A percentile compares a stretch with the other conserved stretches of the same genome.
Conservation (phyloP, 1,139 yeast genomes). For the Yamadazyma membranifaciens region DNA sequence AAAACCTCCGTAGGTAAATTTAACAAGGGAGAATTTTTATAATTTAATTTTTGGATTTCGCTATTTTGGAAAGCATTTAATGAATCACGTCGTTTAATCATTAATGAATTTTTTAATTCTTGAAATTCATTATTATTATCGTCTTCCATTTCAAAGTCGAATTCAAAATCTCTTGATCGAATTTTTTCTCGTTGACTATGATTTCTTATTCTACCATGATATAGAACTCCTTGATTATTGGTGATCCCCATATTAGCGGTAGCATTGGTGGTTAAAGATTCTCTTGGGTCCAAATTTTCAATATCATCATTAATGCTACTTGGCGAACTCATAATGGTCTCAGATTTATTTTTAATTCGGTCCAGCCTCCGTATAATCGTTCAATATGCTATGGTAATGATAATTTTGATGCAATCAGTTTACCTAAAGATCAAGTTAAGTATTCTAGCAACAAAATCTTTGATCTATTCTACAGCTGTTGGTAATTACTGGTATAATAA, state of each 20-base stretch:
- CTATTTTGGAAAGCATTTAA: conserved; percentile 15
- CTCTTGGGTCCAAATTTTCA: conserved; percentile 3
- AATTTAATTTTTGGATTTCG: conserved; percentile 24
- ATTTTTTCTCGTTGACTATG: conserved; percentile 6
- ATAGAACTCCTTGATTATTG: conserved; percentile 4
- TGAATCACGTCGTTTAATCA: conserved; percentile 27
- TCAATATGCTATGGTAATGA: too few species aligned
- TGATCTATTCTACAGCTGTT: too few species aligned
- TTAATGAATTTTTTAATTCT: conserved; percentile 36
- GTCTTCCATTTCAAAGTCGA: conserved; percentile 32
- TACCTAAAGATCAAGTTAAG: too few species aligned
- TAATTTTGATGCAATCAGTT: too few species aligned
- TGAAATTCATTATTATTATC: conserved; percentile 35
- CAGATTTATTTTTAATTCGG: too few species aligned
- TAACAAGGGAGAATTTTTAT: conserved; percentile 46
- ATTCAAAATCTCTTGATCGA: conserved; percentile 13
- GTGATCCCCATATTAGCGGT: background rate
- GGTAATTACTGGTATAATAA: too few species aligned
- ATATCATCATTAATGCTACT: conserved; percentile 26
- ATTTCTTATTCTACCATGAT: conserved; percentile 7
- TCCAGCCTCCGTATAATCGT: too few species aligned
- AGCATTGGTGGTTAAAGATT: background rate
- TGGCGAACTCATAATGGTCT: conserved; percentile 28
- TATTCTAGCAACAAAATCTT: too few species aligned
- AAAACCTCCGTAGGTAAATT: conserved; percentile 81